These are phyloP conservation scores for Boletus speciosus DNA, from an alignment of 768 basidiomycete genomes.

Conservation along the genomic window DNA sequence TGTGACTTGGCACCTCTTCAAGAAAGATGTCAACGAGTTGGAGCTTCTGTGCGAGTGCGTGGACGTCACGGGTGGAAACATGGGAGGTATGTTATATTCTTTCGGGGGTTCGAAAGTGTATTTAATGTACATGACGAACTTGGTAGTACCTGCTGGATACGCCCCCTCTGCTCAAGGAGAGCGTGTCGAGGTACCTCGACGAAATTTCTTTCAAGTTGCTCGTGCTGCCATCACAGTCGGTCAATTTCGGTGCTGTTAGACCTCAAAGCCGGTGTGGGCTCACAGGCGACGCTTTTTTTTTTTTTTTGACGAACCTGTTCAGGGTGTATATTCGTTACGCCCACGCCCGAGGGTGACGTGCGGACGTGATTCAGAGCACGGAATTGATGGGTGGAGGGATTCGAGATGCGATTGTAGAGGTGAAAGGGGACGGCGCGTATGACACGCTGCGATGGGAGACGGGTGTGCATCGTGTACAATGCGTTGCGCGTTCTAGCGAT, in stretches of 20 bases:
- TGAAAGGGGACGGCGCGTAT: conserved; percentile 75
- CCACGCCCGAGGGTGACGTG: conserved; percentile 54
- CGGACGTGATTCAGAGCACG: conserved; percentile 55
- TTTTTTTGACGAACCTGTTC: conserved; percentile 72
- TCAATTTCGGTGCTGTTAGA: conserved; percentile 80
- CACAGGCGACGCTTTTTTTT: conserved; percentile 47
- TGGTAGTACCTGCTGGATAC: conserved; percentile 68
- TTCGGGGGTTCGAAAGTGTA: not conserved
- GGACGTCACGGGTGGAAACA: conserved; percentile 59
- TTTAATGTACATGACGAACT: conserved; percentile 15
- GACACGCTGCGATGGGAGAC: conserved; percentile 85
- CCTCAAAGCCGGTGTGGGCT: conserved; percentile 58
- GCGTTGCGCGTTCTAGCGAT: conserved; percentile 69
- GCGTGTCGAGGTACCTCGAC: conserved; percentile 14
- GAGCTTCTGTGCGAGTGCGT: conserved; percentile 61
- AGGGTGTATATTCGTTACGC: conserved; percentile 52
- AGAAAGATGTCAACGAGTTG: conserved; percentile 56
- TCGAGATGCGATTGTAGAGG: conserved; percentile 78
- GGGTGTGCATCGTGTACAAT: conserved; percentile 92
- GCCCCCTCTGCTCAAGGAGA: conserved; percentile 45
- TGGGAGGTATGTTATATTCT: conserved; percentile 46
- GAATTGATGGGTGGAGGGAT: conserved; percentile 61
- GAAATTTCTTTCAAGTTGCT: too few relatives aligned
- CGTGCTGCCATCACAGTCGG: conserved; percentile 46
- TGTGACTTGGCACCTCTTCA: not conserved